Percentiles rank a stretch among this genome's conserved stretches.
Conservation (phyloP, 306 rosid genomes). For the Acacia melanoxylon region DNA sequence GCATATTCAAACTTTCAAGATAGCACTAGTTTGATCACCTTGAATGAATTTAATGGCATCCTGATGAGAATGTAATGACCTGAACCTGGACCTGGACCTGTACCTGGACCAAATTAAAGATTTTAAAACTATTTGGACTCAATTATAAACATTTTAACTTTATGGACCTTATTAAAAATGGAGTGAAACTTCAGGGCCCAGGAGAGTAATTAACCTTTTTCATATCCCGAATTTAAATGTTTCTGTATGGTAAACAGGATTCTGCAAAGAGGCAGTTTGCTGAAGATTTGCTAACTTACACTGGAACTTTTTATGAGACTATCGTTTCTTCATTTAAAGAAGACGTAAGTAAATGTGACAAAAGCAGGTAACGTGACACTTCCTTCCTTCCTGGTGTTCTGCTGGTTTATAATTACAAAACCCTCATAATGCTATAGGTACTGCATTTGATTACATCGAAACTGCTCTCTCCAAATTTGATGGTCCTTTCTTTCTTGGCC, state of each 20-base stretch:
- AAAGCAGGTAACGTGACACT: slow-evolving; percentile 54
- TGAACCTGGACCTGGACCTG: not conserved
- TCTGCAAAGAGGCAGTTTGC: slow-evolving; percentile 61
- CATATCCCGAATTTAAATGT: not conserved
- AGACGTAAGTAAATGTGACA: slow-evolving; percentile 30
- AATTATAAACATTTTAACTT: not conserved
- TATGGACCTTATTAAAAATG: not conserved
- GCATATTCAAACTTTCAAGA: not conserved
- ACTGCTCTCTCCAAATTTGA: slow-evolving; percentile 72
- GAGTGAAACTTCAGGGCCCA: not conserved
- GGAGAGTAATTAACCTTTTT: not conserved
- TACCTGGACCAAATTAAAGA: not conserved
- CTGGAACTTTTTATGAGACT: slow-evolving; percentile 52
- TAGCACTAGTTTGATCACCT: not conserved
- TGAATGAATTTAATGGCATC: not conserved
- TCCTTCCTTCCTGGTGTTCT: slow-evolving; percentile 22
- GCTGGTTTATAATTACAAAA: slow-evolving; percentile 8
- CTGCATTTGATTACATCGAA: slow-evolving; percentile 70
- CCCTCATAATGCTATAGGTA: slow-evolving; percentile 37
- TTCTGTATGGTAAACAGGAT: slow-evolving; percentile 39
- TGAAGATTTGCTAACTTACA: slow-evolving; percentile 65
- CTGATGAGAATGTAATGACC: not conserved
- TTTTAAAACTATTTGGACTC: not conserved
- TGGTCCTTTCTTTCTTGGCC: slow-evolving; percentile 86
- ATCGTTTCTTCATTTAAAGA: slow-evolving; percentile 62